phyloP scores from a whole-genome alignment of 2,329 filamentous ascomycete species.

The Neonectria hederae region DNA sequence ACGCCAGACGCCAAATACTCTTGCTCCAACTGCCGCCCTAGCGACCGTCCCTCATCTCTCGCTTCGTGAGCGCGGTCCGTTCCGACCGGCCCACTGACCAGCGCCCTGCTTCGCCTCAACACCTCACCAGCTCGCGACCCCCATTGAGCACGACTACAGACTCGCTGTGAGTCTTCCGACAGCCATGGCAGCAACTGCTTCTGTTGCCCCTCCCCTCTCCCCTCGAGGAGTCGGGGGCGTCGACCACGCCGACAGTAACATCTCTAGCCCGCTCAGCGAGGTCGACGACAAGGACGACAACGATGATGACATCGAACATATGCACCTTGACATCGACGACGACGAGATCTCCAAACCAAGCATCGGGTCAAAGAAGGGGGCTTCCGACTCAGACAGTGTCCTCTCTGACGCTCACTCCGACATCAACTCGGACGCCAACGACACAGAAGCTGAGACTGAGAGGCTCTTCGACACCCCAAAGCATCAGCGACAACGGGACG shows the following conservation, averaged over 20 bases:
- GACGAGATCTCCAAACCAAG: slow-evolving; percentile 44
- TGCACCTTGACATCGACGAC: slow-evolving; percentile 56
- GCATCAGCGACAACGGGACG: slow-evolving; percentile 69
- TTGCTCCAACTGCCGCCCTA: slow-evolving; percentile 8
- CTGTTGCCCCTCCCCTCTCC: slow-evolving; percentile 60
- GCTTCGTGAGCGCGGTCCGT: slow-evolving; percentile 30
- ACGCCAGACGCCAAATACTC: not conserved
- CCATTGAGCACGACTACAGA: slow-evolving; percentile 23
- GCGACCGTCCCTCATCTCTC: slow-evolving; percentile 29
- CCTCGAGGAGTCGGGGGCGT: slow-evolving; percentile 49
- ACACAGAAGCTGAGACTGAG: slow-evolving; percentile 92
- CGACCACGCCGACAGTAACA: slow-evolving; percentile 71
- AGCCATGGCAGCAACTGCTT: slow-evolving; percentile 63
- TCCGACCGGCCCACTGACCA: slow-evolving; percentile 31
- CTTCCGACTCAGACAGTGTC: slow-evolving; percentile 60
- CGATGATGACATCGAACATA: slow-evolving; percentile 72
- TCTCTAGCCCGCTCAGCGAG: slow-evolving; percentile 93
- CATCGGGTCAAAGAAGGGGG: slow-evolving; percentile 41
- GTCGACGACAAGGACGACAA: slow-evolving; percentile 83
- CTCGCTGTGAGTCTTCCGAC: slow-evolving; percentile 30
- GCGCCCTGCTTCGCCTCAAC: slow-evolving; percentile 14
- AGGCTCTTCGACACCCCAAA: slow-evolving; percentile 89
- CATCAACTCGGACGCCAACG: slow-evolving; percentile 58
- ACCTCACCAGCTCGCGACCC: slow-evolving; percentile 5
- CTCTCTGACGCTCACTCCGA: slow-evolving; percentile 63